Conservation (phyloP, 257 asterid species). For the Fraxinus cuspidata region DNA sequence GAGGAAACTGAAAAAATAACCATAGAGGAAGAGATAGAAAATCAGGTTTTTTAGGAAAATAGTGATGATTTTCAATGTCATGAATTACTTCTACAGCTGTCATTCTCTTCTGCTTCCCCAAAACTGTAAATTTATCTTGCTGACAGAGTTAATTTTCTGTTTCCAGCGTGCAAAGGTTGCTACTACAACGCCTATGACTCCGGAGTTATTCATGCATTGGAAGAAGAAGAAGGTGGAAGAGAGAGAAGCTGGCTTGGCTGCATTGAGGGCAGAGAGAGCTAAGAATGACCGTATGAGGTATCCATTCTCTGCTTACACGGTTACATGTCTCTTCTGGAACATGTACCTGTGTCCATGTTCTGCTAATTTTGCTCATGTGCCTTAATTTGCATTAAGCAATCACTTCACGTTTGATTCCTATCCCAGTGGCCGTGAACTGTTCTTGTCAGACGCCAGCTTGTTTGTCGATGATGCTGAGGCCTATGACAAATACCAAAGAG, state of each 20-base stretch:
- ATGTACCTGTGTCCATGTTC: background rate
- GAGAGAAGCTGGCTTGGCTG: constrained; percentile 82
- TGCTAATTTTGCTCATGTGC: background rate
- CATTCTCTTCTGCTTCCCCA: background rate
- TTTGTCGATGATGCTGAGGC: constrained; percentile 89
- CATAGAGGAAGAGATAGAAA: constrained; percentile 93
- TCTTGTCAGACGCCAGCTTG: constrained; percentile 71
- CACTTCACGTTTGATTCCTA: constrained; percentile 21
- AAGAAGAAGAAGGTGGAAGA: constrained; percentile 77
- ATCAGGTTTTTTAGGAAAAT: constrained; percentile 53
- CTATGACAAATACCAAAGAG: constrained; percentile 69
- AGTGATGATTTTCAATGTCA: background rate
- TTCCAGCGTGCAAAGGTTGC: constrained; percentile 76
- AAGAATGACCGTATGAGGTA: constrained; percentile 98
- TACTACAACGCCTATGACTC: constrained; percentile 78
- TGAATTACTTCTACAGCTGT: background rate
- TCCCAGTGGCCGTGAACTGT: constrained; percentile 91
- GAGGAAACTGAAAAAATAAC: constrained; percentile 77
- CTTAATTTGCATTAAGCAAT: constrained; percentile 10
- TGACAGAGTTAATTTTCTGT: constrained; percentile 24
- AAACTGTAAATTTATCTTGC: constrained; percentile 3
- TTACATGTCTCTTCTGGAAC: constrained; percentile 14
- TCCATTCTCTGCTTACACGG: background rate
- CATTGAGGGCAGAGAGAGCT: constrained; percentile 89
- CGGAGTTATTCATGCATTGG: constrained; percentile 88